Percentiles rank a stretch among this genome's conserved stretches.
phyloP scores from a whole-genome alignment of 345 rosid genomes.

The Firmiana major region DNA sequence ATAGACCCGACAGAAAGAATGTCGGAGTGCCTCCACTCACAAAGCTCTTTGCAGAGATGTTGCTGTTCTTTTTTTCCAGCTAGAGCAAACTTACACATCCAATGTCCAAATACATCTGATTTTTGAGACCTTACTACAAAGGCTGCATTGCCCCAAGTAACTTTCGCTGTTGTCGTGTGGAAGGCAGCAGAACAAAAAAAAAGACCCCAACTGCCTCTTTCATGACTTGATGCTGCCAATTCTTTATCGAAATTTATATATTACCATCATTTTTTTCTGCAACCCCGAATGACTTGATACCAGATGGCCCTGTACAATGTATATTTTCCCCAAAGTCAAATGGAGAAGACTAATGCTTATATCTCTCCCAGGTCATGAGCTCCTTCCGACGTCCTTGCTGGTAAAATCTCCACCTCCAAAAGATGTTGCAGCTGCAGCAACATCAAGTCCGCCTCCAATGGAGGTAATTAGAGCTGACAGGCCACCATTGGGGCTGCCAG shows the following conservation, averaged over 20 bases:
- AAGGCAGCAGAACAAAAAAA: constrained; percentile 21
- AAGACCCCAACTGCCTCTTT: constrained; percentile 15
- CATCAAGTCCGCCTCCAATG: constrained; percentile 55
- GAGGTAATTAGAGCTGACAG: constrained; percentile 76
- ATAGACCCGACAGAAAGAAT: background rate
- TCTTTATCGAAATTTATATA: constrained; percentile 1
- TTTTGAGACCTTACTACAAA: background rate
- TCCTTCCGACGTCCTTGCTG: constrained; percentile 64
- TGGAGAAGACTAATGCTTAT: background rate
- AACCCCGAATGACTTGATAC: constrained; percentile 1
- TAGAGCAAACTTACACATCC: background rate
- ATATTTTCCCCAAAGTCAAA: constrained; percentile 1
- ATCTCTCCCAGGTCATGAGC: constrained; percentile 33
- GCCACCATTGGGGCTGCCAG: constrained; percentile 47
- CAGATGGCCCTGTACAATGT: constrained; percentile 2
- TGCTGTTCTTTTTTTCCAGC: background rate
- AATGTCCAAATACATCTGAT: background rate
- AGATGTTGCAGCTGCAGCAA: constrained; percentile 41
- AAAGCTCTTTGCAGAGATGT: background rate
- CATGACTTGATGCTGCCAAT: constrained; percentile 14
- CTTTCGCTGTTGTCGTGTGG: background rate
- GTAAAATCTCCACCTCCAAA: constrained; percentile 57
- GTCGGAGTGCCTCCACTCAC: background rate
- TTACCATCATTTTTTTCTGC: background rate
- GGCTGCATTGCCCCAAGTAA: constrained; percentile 5